phyloP scores from a whole-genome alignment of 129 eudicot species.

The Dittrichia graveolens region DNA sequence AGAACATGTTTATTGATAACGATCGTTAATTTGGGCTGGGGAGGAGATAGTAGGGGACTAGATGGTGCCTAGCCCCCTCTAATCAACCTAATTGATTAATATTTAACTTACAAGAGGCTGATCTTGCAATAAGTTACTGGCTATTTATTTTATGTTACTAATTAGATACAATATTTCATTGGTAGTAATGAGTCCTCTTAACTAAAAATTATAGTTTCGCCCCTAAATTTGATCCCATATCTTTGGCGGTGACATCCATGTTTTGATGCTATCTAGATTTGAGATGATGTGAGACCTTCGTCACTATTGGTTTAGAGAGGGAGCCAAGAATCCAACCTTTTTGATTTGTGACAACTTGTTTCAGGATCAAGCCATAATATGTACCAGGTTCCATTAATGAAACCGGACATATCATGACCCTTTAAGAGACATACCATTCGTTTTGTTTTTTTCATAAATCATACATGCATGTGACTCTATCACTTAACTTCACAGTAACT shows the following conservation, averaged over 20 bases:
- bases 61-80: too few species aligned
- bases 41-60: too few species aligned
- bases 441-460: not conserved
- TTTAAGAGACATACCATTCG: not conserved
- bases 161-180: not conserved
- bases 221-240: too few species aligned
- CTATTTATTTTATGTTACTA: too few species aligned
- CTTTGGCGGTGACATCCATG: not conserved
- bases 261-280: not conserved
- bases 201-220: too few species aligned
- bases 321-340: constrained; percentile 9
- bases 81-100: too few species aligned
- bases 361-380: too few species aligned
- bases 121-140: too few species aligned
- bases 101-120: too few species aligned
- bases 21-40: too few species aligned
- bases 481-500: constrained; percentile 5
- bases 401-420: constrained; percentile 3
- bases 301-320: not conserved
- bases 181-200: not conserved
- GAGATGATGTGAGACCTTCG: not conserved
- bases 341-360: not conserved
- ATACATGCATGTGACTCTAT: not conserved
- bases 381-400: not conserved
- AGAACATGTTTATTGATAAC: too few species aligned